These are phyloP conservation scores for Periconia sp. DNA, from an alignment of 2,329 filamentous ascomycete species.

Conservation along the genomic window DNA sequence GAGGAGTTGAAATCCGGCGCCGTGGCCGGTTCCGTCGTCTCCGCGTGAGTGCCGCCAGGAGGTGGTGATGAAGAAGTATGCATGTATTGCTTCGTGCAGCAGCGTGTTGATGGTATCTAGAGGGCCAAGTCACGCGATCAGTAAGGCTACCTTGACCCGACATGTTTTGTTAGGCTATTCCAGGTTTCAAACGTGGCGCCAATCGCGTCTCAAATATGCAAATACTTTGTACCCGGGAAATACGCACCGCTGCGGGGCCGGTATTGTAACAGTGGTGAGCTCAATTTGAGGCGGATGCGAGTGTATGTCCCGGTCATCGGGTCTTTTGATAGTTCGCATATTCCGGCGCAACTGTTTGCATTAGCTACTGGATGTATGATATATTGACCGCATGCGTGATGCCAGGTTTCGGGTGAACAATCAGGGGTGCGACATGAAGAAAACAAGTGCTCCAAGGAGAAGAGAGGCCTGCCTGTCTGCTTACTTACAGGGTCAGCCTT, in stretches of 20 bases:
- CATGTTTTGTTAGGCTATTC: no score
- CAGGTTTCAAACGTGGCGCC: no score
- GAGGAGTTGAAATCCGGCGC: constrained; percentile 45
- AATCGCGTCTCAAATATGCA: no score
- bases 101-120: constrained; percentile 47
- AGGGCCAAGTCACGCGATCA: neutral
- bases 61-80: constrained; percentile 51
- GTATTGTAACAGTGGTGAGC: constrained; percentile 48
- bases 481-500: constrained; percentile 45
- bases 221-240: constrained; percentile 5
- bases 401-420: neutral
- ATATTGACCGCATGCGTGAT: neutral
- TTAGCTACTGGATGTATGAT: constrained; percentile 1
- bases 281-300: constrained; percentile 47
- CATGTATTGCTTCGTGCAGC: constrained; percentile 49
- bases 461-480: neutral
- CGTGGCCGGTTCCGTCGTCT: constrained; percentile 48
- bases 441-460: neutral
- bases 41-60: constrained; percentile 46
- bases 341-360: constrained; percentile 43
- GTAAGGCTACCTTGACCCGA: no score
- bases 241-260: constrained; percentile 32
- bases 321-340: constrained; percentile 48
- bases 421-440: neutral
- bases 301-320: constrained; percentile 39